phyloP scores from a whole-genome alignment of 495 filamentous ascomycete genomes.

The Daldinia vernicosa region DNA sequence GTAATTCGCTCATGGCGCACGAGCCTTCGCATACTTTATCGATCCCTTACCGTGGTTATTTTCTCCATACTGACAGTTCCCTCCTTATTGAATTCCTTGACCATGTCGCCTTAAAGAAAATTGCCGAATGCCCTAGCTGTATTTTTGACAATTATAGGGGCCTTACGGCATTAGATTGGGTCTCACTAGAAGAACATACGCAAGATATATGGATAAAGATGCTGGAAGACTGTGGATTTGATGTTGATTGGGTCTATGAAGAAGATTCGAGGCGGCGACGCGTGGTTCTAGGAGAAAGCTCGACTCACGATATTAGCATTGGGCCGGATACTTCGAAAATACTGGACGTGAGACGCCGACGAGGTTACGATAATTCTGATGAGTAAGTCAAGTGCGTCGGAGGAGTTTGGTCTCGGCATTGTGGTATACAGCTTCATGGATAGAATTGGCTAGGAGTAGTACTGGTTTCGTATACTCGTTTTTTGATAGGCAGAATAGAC shows the following conservation, averaged over 20 bases:
- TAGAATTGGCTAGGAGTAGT: not conserved
- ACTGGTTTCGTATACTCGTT: not conserved
- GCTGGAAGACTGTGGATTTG: slow-evolving; percentile 19
- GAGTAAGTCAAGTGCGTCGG: not conserved
- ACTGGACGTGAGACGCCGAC: slow-evolving; percentile 7
- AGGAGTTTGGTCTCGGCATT: not conserved
- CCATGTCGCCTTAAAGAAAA: slow-evolving; percentile 18
- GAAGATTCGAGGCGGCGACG: slow-evolving; percentile 14
- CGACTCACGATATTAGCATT: slow-evolving; percentile 20
- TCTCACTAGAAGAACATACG: not conserved
- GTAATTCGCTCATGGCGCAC: not conserved
- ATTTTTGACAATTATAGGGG: slow-evolving; percentile 6
- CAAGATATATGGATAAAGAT: slow-evolving; percentile 20
- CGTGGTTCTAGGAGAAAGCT: slow-evolving; percentile 10
- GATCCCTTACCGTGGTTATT: not conserved
- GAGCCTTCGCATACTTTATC: not conserved
- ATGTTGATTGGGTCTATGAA: slow-evolving; percentile 20
- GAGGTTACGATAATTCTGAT: slow-evolving; percentile 10
- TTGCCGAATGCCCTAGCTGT: slow-evolving; percentile 8
- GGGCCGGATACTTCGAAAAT: not conserved
- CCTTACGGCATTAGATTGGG: not conserved
- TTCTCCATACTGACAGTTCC: not conserved
- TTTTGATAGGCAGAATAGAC: not conserved
- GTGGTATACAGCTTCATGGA: not conserved
- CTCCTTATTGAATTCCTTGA: not conserved